Base-by-base conservation (phyloP, 2,329 filamentous ascomycete genomes). In the Pestalotiopsis sp. region DNA sequence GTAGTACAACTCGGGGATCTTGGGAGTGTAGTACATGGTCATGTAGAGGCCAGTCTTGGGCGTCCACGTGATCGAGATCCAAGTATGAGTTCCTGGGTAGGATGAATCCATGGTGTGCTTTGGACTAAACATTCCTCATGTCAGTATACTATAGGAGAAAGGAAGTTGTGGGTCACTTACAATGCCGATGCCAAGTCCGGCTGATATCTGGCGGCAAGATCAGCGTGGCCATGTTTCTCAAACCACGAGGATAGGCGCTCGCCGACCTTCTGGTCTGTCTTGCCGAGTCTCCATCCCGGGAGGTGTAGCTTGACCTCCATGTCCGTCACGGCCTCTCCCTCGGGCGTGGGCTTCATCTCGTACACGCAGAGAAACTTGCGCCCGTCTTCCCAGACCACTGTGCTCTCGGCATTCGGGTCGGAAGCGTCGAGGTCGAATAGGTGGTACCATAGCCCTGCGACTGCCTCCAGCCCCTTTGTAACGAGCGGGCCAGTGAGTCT, bases 291-390 rank as follows among this genome's bases (percentile, higher is more conserved):
- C 25, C 20, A 20, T 11, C 11, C 41, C 9, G 67, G 69, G 14
- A 70, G 65, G 17, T 70, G 65, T 14, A 70, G 20, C 49, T 70
- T 70, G 14, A 67, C 67, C 25, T 70, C 69, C 2, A 70, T 70
- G n/a, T 70, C 49, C n/a, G 39, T 25, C 5, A n/a, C 45, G 1
- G 27, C 49, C 9, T 56, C 25, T 17, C 31, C 13, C 27, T 31
- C 27, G 27, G 27, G 45, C 45, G 45, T n/a, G 45, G 45, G 17
- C 7, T n/a, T 17, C 45, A 52, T 52, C 45, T 52, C 45, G 1
- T 52, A 52, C 17, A 52, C 45, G 45, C 13, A 52, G 1, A 52
- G 13, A 9, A 17, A 52, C n/a, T 52, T 52, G 45, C 17, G 45
- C 17, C 17, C 17, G 45, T n/a, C 45, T 17, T 9, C 7, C 13